Evolutionary conservation across 805 yeast genomes (phyloP), one percentile per base, ranked within the genome.

Genomic region (Pichia eremophila): DNA sequence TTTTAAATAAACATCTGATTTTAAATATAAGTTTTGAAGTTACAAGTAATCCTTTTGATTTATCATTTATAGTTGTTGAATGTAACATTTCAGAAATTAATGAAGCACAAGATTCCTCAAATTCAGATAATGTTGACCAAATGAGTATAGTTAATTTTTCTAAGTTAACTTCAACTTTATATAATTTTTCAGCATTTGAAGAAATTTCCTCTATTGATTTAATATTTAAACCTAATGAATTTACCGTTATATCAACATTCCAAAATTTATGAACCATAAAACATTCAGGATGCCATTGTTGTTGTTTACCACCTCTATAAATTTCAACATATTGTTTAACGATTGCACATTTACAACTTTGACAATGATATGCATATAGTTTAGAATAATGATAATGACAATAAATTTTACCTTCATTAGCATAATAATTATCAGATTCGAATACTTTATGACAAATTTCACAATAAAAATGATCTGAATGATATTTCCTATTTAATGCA

Each of bases 231-330:
- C 71, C 90, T 28, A 83, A 74, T 9, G 77, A 69, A 44, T 75
- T 81, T 0, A 84, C 74, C 1, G 83, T 75, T 22, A 93, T 71
- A 48, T 81, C 76, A 19, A 90, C 95, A 61, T 88, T 89, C 99
- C 99, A 93, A 59, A 88, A 90, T 64, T 90, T 90, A 69, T 85
- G 90, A 43, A 93, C 95, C 89, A 95, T 95, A 62, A 89, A 93
- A 70, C 99, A 93, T 63, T 95, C 98, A 2, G 97, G 98, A 66
- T 93, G 99, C 99, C 99, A 93, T 62, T 88, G 95, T 63, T 90
- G 95, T 49, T 85, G 83, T 55, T 83, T 76, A 22, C 96, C 96
- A 44, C 96, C 96, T 55, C 93, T 75, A 51, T 80, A 86, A 41
- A 91, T 79, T 64, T 91, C 96, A 36, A 91, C 96, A 64, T 89